Base-by-base conservation (phyloP, 108 stramenopile genomes). In the Cyclotella choctawhatcheeana region DNA sequence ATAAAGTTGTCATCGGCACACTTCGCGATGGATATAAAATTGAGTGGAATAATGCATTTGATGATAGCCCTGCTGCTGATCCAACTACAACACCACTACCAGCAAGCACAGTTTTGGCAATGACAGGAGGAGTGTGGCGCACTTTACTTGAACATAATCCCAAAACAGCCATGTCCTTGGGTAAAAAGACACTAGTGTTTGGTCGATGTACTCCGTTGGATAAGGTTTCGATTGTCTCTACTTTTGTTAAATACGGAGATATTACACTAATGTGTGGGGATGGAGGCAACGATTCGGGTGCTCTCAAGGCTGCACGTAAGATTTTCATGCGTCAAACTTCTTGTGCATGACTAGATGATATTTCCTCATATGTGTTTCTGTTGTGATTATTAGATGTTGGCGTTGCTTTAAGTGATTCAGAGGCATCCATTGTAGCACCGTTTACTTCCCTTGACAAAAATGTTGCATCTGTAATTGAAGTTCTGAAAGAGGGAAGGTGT, bases 201-300 rank as follows among this genome's bases (percentile, higher is more conserved):
- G 89, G 86, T 25, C 81, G 89, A 17, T 86, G 85, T 64, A 87
- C 72, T 6, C 89, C 89, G 10, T 34, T 74, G 35, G 81, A 86
- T 71, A 69, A 69, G 24, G 85, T 86, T 12, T 81, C 84, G 12
- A 76, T 90, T 7, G 78, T 90, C 12, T 58, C 74, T 13, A 65
- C 58, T 6, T 85, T 81, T 86, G 85, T 85, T 2, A 62, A 86
- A 27, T 47, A 71, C 12, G 87, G 90, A 24, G 69, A 79, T n/a
- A 87, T 85, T 24, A 82, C 82, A 24, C 55, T 85, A 30, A 88
- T 91, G 86, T 85, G 84, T 55, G 89, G 89, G 22, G 89, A 90
- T 45, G 89, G 89, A n/a, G 84, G 85, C n/a, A 90, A 90, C 63
- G 89, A 90, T 56, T 75, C 84, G 58, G 89, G 89, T 8, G 86